phyloP scores from a whole-genome alignment of 306 rosid species.

The Medicago ruthenica region DNA sequence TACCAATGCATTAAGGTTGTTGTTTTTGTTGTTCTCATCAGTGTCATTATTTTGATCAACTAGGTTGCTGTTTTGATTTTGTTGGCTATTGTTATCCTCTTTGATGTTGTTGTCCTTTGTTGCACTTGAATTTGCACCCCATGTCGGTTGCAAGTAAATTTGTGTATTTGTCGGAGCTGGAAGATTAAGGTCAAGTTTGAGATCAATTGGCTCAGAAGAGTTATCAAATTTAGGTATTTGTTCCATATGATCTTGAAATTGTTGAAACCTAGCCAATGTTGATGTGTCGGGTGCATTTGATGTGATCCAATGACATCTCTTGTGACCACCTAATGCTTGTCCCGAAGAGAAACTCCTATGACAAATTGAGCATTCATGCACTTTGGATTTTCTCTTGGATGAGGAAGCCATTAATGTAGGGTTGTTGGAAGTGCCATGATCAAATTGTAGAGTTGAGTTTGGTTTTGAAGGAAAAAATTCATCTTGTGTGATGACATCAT shows the following conservation, averaged over 20 bases:
- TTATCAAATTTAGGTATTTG: conserved; percentile 56
- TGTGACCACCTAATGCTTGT: conserved; percentile 94
- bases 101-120: conserved; percentile 37
- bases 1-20: conserved; percentile 35
- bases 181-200: conserved; percentile 83
- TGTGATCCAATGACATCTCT: conserved; percentile 97
- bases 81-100: conserved; percentile 45
- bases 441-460: conserved; percentile 52
- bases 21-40: conserved; percentile 47
- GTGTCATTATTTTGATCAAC: conserved; percentile 42
- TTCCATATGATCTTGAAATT: conserved; percentile 66
- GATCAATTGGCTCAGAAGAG: conserved; percentile 61
- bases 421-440: conserved; percentile 45
- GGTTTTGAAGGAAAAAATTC: conserved; percentile 66
- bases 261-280: conserved; percentile 66
- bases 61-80: neutral
- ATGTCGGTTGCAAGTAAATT: conserved; percentile 62
- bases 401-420: conserved; percentile 49
- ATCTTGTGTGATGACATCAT: conserved; percentile 65
- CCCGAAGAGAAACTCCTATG: conserved; percentile 90
- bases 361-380: conserved; percentile 93
- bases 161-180: conserved; percentile 64
- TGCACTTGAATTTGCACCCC: conserved; percentile 49
- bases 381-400: conserved; percentile 73
- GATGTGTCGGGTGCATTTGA: conserved; percentile 67